Percentiles rank a stretch among this genome's conserved stretches.
phyloP scores from a whole-genome alignment of 768 basidiomycete species.

The Galerina sulciceps region DNA sequence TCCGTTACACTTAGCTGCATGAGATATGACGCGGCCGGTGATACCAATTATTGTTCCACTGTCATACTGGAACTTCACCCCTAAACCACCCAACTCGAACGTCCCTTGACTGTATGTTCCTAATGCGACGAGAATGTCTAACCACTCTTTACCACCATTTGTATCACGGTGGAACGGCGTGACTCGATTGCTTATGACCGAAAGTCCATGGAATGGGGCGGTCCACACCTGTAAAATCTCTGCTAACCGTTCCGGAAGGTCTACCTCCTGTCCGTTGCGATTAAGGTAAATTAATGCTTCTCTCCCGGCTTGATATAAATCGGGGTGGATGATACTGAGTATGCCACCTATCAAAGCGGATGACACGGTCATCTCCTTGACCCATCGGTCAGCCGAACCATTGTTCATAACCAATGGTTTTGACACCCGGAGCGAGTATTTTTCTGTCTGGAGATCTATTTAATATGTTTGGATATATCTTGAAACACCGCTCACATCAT shows the following conservation, averaged over 20 bases:
- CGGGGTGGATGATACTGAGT: constrained; percentile 5
- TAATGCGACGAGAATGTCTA: constrained; percentile 7
- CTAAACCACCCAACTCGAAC: not conserved
- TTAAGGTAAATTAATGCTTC: not conserved
- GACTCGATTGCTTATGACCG: constrained; percentile 6
- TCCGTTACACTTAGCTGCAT: constrained; percentile 9
- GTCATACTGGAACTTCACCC: not conserved
- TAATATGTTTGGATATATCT: not conserved
- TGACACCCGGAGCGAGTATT: constrained; percentile 5
- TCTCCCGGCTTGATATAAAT: not conserved
- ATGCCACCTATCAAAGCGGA: constrained; percentile 1
- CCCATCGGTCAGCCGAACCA: not conserved
- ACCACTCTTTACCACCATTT: not conserved
- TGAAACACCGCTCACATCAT: not conserved
- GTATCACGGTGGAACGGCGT: constrained; percentile 17
- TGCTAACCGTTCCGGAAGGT: not conserved
- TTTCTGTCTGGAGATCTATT: not conserved
- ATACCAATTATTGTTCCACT: constrained; percentile 7
- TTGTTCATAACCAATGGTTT: not conserved
- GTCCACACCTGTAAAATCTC: constrained; percentile 1
- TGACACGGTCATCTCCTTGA: not conserved
- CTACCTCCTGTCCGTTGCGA: not conserved
- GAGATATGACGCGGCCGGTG: constrained; percentile 4
- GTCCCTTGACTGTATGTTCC: constrained; percentile 3
- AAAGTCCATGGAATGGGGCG: not conserved